Evolutionary conservation across 2,329 filamentous ascomycete species (phyloP).

Genomic region (Claviceps capensis): DNA sequence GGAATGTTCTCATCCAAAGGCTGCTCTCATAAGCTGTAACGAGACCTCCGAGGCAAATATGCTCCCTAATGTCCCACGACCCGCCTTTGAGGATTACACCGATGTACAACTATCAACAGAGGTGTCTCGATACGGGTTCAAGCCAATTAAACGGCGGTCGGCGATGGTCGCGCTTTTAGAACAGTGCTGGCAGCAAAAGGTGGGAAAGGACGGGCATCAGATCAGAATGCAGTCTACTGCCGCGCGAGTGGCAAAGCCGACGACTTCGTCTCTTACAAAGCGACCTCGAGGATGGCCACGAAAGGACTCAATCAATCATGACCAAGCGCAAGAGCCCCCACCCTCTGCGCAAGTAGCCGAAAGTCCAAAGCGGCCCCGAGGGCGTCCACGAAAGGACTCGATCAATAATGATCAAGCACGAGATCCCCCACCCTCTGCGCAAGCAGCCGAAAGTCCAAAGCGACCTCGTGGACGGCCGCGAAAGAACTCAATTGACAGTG

Average conservation of each 20-base stretch:
- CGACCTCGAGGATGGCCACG: slow-evolving; percentile 21
- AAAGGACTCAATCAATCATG: slow-evolving; percentile 14
- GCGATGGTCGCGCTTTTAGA: slow-evolving; percentile 58
- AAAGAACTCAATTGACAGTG: too few species aligned
- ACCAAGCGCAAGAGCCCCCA: slow-evolving; percentile 19
- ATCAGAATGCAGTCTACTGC: slow-evolving; percentile 7
- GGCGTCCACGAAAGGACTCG: slow-evolving; percentile 24
- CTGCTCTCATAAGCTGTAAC: not conserved
- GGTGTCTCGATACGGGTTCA: slow-evolving; percentile 56
- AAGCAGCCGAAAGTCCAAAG: slow-evolving; percentile 21
- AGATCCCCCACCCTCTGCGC: slow-evolving; percentile 22
- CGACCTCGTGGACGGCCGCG: slow-evolving; percentile 18
- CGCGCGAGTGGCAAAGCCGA: not conserved
- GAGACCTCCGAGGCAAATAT: not conserved
- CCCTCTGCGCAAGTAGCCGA: slow-evolving; percentile 20
- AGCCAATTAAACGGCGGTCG: slow-evolving; percentile 51
- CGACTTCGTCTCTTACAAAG: slow-evolving; percentile 10
- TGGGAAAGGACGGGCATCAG: slow-evolving; percentile 13
- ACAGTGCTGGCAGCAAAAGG: slow-evolving; percentile 56
- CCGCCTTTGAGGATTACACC: slow-evolving; percentile 47
- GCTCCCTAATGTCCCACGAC: slow-evolving; percentile 18
- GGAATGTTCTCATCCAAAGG: not conserved
- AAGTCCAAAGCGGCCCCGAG: slow-evolving; percentile 24
- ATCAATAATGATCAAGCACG: slow-evolving; percentile 12
- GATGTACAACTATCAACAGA: slow-evolving; percentile 49